Evolutionary conservation across 176 grass and related monocot genomes (phyloP), one percentile per base, ranked within the genome.

Genomic region (Urochloa ruziziensis): DNA sequence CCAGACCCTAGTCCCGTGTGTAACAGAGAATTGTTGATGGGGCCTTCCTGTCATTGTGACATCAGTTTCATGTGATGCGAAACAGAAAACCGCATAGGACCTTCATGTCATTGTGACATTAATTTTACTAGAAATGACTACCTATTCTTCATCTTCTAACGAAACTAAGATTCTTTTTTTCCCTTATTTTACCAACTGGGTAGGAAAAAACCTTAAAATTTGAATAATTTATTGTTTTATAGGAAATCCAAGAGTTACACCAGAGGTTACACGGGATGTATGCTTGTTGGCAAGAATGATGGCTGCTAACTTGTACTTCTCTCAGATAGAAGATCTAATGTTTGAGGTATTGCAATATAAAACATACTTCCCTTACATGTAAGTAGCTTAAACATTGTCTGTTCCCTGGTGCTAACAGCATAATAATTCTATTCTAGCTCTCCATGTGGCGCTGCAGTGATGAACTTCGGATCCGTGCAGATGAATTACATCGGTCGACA

Each of bases 161-260:
- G 21, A 53, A 76, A 68, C 28, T 39, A 67, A 48, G 30, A 60
- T 34, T 34, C 2, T 0, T 78, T 82, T 42, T 58, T 63, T 12
- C 39, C 49, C 54, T 5, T 4, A 40, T 32, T 64, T 79, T 79
- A 58, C 25, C 17, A 14, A 46, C 30, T 73, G 2, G 65, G 62
- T 48, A 51, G 32, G 46, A 48, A 54, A 77, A 64, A 77, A 82
- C 33, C 7, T 44, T 32, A 24, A 78, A 46, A 37, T 68, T 73
- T 18, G 29, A 7, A 30, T 74, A 71, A 27, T 57, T 7, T 59
- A 82, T 77, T 89, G 36, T 84, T 86, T 85, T 89, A 15, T 77
- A 99, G 96, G 96, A 75, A 99, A 99, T 79, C 96, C 96, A 68
- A 91, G 96, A 90, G 96, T 99, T 80, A 96, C 96, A 25, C 96